phyloP scores from a whole-genome alignment of 129 eudicot genomes.

The Centella asiatica region DNA sequence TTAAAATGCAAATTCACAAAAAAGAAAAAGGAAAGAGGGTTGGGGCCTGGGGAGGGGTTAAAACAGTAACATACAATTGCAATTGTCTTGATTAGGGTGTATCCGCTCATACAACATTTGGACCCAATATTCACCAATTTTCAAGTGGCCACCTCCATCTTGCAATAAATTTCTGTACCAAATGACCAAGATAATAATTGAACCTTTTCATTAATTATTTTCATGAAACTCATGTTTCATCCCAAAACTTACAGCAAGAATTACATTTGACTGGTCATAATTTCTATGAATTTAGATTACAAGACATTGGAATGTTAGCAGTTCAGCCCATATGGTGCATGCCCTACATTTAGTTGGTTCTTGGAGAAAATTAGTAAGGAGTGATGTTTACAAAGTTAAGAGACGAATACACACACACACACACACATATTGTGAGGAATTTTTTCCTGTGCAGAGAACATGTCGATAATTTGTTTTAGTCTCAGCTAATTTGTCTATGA shows the following conservation, averaged over 20 bases:
- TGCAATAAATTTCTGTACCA: conserved; percentile 50
- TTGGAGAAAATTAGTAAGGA: neutral
- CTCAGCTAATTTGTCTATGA: too few species aligned
- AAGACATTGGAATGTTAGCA: neutral
- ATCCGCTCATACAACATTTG: conserved; percentile 50
- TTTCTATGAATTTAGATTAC: neutral
- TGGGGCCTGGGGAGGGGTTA: too few species aligned
- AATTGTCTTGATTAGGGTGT: conserved; percentile 35
- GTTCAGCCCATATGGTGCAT: neutral
- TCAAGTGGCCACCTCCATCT: conserved; percentile 70
- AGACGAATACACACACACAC: too few species aligned
- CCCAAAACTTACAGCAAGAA: neutral
- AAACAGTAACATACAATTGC: conserved; percentile 28
- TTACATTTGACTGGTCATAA: neutral
- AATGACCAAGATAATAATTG: neutral
- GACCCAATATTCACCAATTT: conserved; percentile 74
- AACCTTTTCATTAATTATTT: neutral
- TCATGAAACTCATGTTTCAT: neutral
- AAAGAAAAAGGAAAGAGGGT: too few species aligned
- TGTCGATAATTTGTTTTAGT: too few species aligned
- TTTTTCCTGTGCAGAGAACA: neutral
- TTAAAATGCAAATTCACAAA: neutral
- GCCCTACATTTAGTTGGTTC: neutral
- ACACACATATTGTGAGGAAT: neutral
- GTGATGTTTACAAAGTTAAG: neutral